These are phyloP conservation scores for Ceratocystis cacaofunesta DNA, from an alignment of 2,329 filamentous ascomycete species.

Conservation along the genomic window DNA sequence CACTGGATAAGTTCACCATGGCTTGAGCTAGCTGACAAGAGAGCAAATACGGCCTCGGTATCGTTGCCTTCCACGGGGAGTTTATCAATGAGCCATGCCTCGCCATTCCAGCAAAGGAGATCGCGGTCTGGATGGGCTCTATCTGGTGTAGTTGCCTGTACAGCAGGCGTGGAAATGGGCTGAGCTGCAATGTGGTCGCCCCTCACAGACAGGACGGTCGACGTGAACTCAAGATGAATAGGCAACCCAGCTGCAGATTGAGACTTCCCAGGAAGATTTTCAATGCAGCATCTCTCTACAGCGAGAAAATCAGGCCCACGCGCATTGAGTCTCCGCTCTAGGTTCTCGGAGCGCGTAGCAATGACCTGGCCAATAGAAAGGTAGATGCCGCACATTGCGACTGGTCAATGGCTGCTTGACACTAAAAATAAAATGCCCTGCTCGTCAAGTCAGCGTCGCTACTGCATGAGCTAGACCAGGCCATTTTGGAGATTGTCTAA, in stretches of 20 bases:
- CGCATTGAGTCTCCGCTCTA: not conserved
- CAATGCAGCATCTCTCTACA: not conserved
- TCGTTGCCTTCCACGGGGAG: constrained; percentile 58
- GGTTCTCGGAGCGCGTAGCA: constrained; percentile 5
- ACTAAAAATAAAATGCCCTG: not conserved
- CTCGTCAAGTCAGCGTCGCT: not conserved
- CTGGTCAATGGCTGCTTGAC: not conserved
- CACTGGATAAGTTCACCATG: constrained; percentile 32
- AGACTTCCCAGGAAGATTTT: not conserved
- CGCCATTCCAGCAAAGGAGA: constrained; percentile 85
- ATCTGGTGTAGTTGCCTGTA: no score
- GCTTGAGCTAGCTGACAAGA: constrained; percentile 29
- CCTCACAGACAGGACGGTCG: not conserved
- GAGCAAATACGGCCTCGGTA: constrained; percentile 50
- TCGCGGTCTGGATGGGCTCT: not conserved
- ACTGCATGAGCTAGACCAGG: not conserved
- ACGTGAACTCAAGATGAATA: not conserved
- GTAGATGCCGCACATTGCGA: constrained; percentile 18
- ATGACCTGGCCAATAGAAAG: constrained; percentile 4
- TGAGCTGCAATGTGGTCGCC: not conserved
- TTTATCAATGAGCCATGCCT: constrained; percentile 66
- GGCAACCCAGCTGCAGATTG: not conserved
- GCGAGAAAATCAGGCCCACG: not conserved
- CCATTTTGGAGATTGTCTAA: not conserved
- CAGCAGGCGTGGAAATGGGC: not conserved